Evolutionary conservation across 1,139 yeast species (phyloP).

Genomic region (Ashbya aceris): DNA sequence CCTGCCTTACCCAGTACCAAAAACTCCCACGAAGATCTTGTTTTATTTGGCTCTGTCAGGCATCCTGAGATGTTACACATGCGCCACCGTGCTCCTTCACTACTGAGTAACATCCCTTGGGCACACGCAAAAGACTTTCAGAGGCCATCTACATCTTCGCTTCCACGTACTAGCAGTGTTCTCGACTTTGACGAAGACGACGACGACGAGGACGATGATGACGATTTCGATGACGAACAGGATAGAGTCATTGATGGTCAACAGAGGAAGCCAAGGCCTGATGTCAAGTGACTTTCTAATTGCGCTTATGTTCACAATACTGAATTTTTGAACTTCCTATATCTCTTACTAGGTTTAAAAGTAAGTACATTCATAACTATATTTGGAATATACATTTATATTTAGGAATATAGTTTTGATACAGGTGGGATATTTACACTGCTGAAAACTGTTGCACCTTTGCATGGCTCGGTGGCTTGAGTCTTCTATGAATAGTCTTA

Average conservation of each 20-base stretch:
- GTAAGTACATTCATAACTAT: neutral
- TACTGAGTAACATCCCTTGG: constrained; percentile 45
- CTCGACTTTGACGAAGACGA: constrained; percentile 4
- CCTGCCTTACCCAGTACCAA: neutral
- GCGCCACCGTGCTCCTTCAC: constrained; percentile 21
- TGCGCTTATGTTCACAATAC: too few species aligned
- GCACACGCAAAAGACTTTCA: constrained; percentile 92
- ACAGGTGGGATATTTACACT: constrained; percentile 11
- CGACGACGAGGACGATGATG: neutral
- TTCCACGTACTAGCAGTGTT: constrained; percentile 1
- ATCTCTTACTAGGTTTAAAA: too few species aligned
- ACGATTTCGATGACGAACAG: neutral
- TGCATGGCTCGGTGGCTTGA: constrained; percentile 96
- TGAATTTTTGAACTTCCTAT: too few species aligned
- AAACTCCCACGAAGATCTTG: constrained; percentile 3
- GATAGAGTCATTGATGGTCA: neutral
- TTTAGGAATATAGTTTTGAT: too few species aligned
- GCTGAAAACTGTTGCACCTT: constrained; percentile 61
- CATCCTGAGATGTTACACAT: constrained; percentile 3
- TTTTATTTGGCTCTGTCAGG: constrained; percentile 1
- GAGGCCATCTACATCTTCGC: constrained; percentile 34
- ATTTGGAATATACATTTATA: neutral
- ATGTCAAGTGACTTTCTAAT: too few species aligned
- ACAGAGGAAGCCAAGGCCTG: too few species aligned
- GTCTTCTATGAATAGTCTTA: constrained; percentile 59